Evolutionary conservation across 306 rosid genomes (phyloP), one percentile per base, ranked within the genome.

Genomic region (Cicer pinnatifidum): DNA sequence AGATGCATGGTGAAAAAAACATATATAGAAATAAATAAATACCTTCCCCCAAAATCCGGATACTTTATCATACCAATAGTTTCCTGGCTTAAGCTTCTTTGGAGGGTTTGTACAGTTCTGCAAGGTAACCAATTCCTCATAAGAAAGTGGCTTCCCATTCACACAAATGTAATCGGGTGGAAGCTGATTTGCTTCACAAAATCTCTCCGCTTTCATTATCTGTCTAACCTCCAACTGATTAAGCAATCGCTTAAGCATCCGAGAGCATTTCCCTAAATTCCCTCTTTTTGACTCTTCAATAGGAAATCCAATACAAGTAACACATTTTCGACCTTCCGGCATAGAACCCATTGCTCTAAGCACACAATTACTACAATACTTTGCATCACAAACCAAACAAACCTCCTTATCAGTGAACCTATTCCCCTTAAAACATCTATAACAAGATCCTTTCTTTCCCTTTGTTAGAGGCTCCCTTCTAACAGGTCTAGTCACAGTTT

Each of bases 31-130:
- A 71, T 37, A 43, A 54, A 44, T 33, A 40, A 58, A n/a, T 81
- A 95, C 99, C 99, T 95, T 91, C 81, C 99, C 99, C 99, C 99
- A 95, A 73, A 95, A 93, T 84, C 99, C 99, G 85, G 99, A 95
- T 35, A 91, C 99, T 87, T 85, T 95, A 80, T 95, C 99, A 71
- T 95, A 95, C 99, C 99, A 95, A 86, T 91, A 95, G 85, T 90
- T 88, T 85, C 97, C 99, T 12, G 97, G 99, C 80, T 90, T 91
- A 15, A 95, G 77, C 89, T 95, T 95, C 89, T 88, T 95, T 11
- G 99, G 99, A 67, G 97, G 97, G 80, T 91, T 91, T 6, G 91
- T 59, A 70, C 93, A 86, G 65, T 81, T 84, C 80, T 90, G 96
- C 66, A 95, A 85, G n/a, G 78, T 40, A 68, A 78, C 66, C 72